Evolutionary conservation across 2,329 filamentous ascomycete species (phyloP).

Genomic region (Fusarium sambucinum): DNA sequence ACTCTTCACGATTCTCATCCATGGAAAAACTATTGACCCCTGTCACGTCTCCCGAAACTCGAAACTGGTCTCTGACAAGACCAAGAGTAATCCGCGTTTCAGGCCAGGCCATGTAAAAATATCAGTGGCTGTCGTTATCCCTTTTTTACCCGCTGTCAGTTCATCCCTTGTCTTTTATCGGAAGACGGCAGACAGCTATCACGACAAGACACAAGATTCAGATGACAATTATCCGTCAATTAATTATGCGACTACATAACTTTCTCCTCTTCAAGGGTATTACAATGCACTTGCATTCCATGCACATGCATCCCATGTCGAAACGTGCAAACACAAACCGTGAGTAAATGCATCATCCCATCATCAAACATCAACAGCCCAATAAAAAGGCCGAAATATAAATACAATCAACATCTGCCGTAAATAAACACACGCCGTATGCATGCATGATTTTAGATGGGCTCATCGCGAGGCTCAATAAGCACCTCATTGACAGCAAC

Average conservation of each 20-base stretch:
- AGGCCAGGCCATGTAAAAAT: slow-evolving; percentile 9
- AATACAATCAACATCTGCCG: slow-evolving; percentile 8
- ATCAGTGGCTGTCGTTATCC: slow-evolving; percentile 2
- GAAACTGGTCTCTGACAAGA: slow-evolving; percentile 36
- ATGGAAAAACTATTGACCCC: slow-evolving; percentile 37
- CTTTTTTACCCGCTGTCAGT: slow-evolving; percentile 12
- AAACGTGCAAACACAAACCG: slow-evolving; percentile 35
- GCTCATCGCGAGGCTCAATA: slow-evolving; percentile 82
- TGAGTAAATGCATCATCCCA: slow-evolving; percentile 30
- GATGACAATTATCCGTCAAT: slow-evolving; percentile 19
- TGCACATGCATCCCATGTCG: slow-evolving; percentile 36
- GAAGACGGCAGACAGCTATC: slow-evolving; percentile 12
- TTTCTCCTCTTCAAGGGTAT: slow-evolving; percentile 19
- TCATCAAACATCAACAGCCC: slow-evolving; percentile 29
- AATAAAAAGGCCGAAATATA: slow-evolving; percentile 34
- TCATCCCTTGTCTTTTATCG: slow-evolving; percentile 10
- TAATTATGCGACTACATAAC: slow-evolving; percentile 2
- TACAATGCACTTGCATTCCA: slow-evolving; percentile 27
- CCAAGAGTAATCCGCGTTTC: slow-evolving; percentile 26
- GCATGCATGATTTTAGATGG: slow-evolving; percentile 62
- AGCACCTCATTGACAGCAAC: slow-evolving; percentile 84
- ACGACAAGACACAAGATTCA: slow-evolving; percentile 2
- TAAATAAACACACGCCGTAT: slow-evolving; percentile 9
- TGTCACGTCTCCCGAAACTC: slow-evolving; percentile 12
- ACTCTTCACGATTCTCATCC: slow-evolving; percentile 24